These are phyloP conservation scores for Cruciata laevipes DNA, from an alignment of 257 asterid genomes.

Conservation along the genomic window DNA sequence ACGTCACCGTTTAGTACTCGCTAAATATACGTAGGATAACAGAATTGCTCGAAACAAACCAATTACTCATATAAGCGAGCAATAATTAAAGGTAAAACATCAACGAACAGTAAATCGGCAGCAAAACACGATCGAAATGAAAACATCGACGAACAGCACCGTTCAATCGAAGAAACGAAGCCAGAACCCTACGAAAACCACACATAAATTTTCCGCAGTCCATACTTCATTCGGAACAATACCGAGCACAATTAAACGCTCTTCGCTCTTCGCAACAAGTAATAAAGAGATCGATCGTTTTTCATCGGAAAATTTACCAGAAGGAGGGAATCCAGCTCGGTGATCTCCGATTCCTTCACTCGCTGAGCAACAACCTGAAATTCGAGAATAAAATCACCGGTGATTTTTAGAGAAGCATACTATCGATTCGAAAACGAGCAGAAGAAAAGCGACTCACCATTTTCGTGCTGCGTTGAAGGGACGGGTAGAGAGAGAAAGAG, in stretches of 20 bases:
- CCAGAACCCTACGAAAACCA: too few relatives aligned
- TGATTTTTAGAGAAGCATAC: background rate
- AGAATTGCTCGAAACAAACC: background rate
- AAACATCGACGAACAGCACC: background rate
- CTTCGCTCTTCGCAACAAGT: background rate
- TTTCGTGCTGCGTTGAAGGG: constrained; percentile 18
- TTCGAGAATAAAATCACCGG: background rate
- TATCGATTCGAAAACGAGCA: background rate
- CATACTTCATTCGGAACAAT: background rate
- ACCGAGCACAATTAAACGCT: background rate
- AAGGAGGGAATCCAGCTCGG: constrained; percentile 94
- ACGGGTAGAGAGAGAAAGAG: background rate
- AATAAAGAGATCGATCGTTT: background rate
- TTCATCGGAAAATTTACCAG: constrained; percentile 31
- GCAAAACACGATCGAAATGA: background rate
- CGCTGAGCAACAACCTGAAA: constrained; percentile 83
- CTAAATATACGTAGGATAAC: background rate
- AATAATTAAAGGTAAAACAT: background rate
- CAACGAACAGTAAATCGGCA: background rate
- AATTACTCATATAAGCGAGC: background rate
- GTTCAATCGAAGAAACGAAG: background rate
- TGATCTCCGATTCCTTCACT: constrained; percentile 78
- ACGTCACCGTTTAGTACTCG: too few relatives aligned
- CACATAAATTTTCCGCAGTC: background rate
- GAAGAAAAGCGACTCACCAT: constrained; percentile 38